Evolutionary conservation across 225 moss, liverwort and hornwort species (phyloP).

Genomic region (Antitrichia curtipendula): DNA sequence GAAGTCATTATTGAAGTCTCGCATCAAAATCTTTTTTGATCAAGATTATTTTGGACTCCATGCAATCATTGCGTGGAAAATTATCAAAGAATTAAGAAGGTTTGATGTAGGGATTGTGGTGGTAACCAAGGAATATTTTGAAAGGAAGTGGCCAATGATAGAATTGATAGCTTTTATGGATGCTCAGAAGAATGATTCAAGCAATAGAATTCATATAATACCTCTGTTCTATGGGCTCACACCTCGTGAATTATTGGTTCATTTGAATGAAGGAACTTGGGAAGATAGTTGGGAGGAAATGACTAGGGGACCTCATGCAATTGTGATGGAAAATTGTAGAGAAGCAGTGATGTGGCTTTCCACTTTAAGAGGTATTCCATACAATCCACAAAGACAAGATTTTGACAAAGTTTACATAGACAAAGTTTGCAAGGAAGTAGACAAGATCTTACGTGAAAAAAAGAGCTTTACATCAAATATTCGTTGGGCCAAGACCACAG

Average conservation of each 20-base stretch:
- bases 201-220: accelerated
- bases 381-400: accelerated
- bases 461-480: not conserved
- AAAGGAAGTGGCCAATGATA: not conserved
- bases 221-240: not conserved
- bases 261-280: accelerated
- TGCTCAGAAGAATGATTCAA: not conserved
- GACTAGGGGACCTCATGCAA: not conserved
- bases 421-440: not conserved
- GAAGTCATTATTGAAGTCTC: too few relatives aligned
- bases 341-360: not conserved
- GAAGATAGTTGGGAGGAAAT: not conserved
- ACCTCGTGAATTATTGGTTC: accelerated
- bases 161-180: not conserved
- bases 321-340: not conserved
- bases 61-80: accelerated
- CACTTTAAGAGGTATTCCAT: accelerated
- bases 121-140: not conserved
- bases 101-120: not conserved
- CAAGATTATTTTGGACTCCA: accelerated
- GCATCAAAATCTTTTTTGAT: too few relatives aligned
- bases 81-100: not conserved
- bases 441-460: not conserved
- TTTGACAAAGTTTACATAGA: not conserved
- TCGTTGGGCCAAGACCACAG: not conserved